Evolutionary conservation across 352 stramenopile species (phyloP).

Genomic region (Globisporangium irregulare): DNA sequence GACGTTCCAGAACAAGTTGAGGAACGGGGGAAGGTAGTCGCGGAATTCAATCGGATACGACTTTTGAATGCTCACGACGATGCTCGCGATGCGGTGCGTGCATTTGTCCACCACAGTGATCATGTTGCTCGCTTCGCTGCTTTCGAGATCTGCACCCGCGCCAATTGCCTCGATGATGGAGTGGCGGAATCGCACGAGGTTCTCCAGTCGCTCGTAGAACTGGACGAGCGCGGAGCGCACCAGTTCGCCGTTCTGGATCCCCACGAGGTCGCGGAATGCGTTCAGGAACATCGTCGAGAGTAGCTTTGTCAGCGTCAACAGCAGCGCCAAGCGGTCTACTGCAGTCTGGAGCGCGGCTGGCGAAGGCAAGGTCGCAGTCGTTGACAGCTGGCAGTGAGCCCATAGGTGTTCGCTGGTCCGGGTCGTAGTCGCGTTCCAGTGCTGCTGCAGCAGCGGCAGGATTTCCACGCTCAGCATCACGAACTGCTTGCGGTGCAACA

Average conservation of each 20-base stretch:
- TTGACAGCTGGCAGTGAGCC: slow-evolving; percentile 16
- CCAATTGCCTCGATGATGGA: slow-evolving; percentile 9
- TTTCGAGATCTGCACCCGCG: background rate
- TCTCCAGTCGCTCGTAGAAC: slow-evolving; percentile 71
- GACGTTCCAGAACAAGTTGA: slow-evolving; percentile 65
- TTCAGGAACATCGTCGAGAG: slow-evolving; percentile 69
- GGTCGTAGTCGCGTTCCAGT: slow-evolving; percentile 42
- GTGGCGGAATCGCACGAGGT: slow-evolving; percentile 43
- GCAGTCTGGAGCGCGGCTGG: slow-evolving; percentile 14
- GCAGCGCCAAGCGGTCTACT: slow-evolving; percentile 30
- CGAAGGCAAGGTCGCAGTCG: slow-evolving; percentile 14
- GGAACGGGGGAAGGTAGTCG: slow-evolving; percentile 63
- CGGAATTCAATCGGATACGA: slow-evolving; percentile 85
- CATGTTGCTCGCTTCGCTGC: background rate
- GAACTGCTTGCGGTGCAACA: slow-evolving; percentile 83
- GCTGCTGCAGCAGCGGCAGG: slow-evolving; percentile 53
- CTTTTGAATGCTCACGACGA: slow-evolving; percentile 73
- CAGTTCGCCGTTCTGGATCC: slow-evolving; percentile 52
- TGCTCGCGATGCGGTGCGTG: slow-evolving; percentile 53
- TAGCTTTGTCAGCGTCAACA: slow-evolving; percentile 60
- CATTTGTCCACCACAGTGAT: slow-evolving; percentile 52
- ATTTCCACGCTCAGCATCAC: slow-evolving; percentile 65
- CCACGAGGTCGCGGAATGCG: slow-evolving; percentile 60
- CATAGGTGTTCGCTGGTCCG: slow-evolving; percentile 35
- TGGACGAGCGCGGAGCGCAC: slow-evolving; percentile 56